These are phyloP conservation scores for Jimgerdemannia flammicorona DNA, from an alignment of 192 early-diverging fungal species.

Conservation along the genomic window DNA sequence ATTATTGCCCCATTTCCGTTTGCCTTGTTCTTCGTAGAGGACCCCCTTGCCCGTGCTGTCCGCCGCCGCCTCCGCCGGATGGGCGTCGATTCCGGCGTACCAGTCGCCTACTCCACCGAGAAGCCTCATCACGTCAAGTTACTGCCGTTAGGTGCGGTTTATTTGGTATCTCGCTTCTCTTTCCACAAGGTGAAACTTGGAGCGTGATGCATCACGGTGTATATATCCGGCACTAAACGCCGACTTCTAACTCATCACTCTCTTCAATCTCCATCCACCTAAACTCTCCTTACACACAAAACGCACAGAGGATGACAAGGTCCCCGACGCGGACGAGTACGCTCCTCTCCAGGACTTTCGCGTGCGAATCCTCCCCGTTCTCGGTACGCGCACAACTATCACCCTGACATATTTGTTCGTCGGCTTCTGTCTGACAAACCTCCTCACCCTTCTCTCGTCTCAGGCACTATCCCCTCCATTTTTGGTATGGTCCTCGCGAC, in stretches of 20 bases:
- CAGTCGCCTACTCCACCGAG: conserved; percentile 95
- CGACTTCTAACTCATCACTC: neutral
- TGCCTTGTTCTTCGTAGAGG: conserved; percentile 54
- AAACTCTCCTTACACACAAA: neutral
- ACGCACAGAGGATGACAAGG: neutral
- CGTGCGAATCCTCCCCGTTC: conserved; percentile 76
- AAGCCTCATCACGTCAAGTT: conserved; percentile 90
- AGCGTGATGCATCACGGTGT: neutral
- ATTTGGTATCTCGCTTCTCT: too few species aligned
- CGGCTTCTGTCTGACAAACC: neutral
- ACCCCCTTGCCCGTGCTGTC: conserved; percentile 87
- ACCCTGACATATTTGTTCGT: conserved; percentile 7
- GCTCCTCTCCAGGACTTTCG: conserved; percentile 93
- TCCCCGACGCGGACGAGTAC: conserved; percentile 70
- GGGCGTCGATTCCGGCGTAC: conserved; percentile 74
- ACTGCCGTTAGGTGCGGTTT: conserved; percentile 58
- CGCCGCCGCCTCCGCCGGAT: conserved; percentile 65
- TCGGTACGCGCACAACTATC: conserved; percentile 31
- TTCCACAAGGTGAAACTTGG: neutral
- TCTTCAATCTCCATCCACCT: neutral
- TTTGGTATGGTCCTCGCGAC: conserved; percentile 94
- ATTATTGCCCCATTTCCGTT: neutral
- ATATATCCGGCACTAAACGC: too few species aligned
- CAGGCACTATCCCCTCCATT: conserved; percentile 80
- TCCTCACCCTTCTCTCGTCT: conserved; percentile 28